Base-by-base conservation (phyloP, 169 alveolate species). In the Miamiensis avidus region DNA sequence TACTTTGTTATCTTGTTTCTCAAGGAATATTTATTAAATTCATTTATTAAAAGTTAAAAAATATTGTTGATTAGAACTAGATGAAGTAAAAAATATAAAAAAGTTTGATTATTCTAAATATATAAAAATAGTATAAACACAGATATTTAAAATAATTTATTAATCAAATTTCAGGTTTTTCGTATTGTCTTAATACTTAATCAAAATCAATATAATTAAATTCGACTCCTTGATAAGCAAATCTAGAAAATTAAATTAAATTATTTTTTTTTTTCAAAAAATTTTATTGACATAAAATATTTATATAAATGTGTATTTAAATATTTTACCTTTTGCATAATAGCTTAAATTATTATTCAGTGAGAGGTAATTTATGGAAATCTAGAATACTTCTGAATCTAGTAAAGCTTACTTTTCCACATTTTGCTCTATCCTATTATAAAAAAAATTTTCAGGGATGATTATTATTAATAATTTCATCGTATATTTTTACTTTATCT, bases 161-260 rank as follows among this genome's bases (percentile, higher is more conserved):
- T 11, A 49, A 49, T 49, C 69, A 49, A 49, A 49, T 49, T 49
- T 49, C 69, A 11, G 69, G 29, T 25, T 86, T 75, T 76, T 86
- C 90, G 81, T 93, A 93, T 74, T 75, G 82, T 76, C 91, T 93
- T 29, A 93, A 83, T 0, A 89, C 89, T 75, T 93, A 82, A 82
- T 93, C 94, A 87, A 93, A 93, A 75, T 91, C 96, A 25, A 91
- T 88, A 86, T 93, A 93, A 88, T 93, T 93, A 30, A 93, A 86
- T 82, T 93, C 96, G 74, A 86, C 84, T 26, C 90, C 90, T 81
- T 86, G 75, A 81, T 86, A 81, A 29, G 90, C 90, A 75, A 86
- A 86, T 81, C 90, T 86, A 74, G 25, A 75, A n/a, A n/a, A n/a
- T n/a, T n/a, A 25, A 29, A 65, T 78, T 25, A 29, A 64, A 78